Percentiles rank a stretch among this genome's conserved stretches.
These are phyloP conservation scores for Vaccinium myrtillus DNA, from an alignment of 148 eudicot genomes.

Conservation along the genomic window DNA sequence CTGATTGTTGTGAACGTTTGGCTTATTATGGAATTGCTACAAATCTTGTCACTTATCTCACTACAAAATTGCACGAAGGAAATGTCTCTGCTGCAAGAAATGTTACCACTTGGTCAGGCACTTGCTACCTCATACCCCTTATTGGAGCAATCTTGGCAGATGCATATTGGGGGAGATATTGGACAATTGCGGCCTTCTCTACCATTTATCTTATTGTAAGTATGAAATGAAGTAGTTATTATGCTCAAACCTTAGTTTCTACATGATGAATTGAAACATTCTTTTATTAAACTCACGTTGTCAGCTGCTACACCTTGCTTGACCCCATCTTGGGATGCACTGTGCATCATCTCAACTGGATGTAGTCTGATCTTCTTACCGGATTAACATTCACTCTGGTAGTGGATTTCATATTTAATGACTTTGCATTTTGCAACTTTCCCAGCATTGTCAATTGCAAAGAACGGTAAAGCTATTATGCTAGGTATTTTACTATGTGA, in stretches of 20 bases:
- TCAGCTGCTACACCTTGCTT: neutral
- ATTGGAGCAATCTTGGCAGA: slow-evolving; percentile 74
- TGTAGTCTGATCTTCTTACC: neutral
- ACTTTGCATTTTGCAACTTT: neutral
- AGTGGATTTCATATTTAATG: neutral
- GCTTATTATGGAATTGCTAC: slow-evolving; percentile 72
- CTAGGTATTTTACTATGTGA: neutral
- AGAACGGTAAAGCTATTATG: neutral
- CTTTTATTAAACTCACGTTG: neutral
- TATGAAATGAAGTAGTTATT: slow-evolving; percentile 4
- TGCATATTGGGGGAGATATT: slow-evolving; percentile 84
- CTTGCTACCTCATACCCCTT: slow-evolving; percentile 78
- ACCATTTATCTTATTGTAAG: slow-evolving; percentile 63
- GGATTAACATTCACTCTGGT: neutral
- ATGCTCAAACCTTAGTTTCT: neutral
- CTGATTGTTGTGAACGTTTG: slow-evolving; percentile 83
- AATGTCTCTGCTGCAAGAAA: slow-evolving; percentile 72
- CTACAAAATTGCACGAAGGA: slow-evolving; percentile 60
- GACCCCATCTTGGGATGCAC: neutral
- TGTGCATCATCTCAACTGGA: neutral
- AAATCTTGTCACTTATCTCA: slow-evolving; percentile 73
- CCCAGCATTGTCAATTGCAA: neutral
- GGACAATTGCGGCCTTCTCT: slow-evolving; percentile 79
- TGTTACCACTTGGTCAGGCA: slow-evolving; percentile 78
- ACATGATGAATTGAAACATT: neutral